These are phyloP conservation scores for Phytophthora boehmeriae DNA, from an alignment of 352 stramenopile species.

Conservation along the genomic window DNA sequence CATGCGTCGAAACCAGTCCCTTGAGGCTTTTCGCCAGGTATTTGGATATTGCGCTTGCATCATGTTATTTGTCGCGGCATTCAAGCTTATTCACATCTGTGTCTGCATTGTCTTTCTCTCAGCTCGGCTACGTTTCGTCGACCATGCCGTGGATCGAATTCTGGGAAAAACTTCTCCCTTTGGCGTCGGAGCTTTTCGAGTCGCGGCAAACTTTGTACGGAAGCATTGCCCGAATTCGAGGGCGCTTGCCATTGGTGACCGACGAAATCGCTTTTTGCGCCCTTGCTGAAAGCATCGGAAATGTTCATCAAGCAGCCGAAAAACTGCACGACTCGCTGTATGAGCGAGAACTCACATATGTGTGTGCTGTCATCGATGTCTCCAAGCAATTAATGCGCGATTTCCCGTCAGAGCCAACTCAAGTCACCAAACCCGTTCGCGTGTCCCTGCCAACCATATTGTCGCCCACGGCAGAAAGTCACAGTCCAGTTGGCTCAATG, in stretches of 20 bases:
- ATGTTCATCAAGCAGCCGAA: slow-evolving; percentile 55
- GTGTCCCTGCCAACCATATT: slow-evolving; percentile 44
- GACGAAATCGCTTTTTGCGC: slow-evolving; percentile 65
- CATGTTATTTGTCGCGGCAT: background rate
- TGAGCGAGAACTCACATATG: slow-evolving; percentile 61
- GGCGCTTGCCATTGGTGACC: slow-evolving; percentile 42
- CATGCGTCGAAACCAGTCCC: slow-evolving; percentile 62
- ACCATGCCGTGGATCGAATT: slow-evolving; percentile 59
- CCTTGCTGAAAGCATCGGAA: slow-evolving; percentile 56
- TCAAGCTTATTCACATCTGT: background rate
- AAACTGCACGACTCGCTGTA: slow-evolving; percentile 60
- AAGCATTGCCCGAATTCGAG: slow-evolving; percentile 49
- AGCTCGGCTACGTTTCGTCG: slow-evolving; percentile 64
- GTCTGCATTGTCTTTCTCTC: background rate
- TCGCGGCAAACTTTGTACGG: slow-evolving; percentile 43
- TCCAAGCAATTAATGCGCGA: slow-evolving; percentile 20
- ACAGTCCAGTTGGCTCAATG: background rate
- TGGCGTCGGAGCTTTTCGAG: slow-evolving; percentile 58
- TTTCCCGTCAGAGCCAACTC: slow-evolving; percentile 19
- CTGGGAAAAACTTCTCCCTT: slow-evolving; percentile 56
- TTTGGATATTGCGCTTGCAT: background rate
- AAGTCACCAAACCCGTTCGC: slow-evolving; percentile 6
- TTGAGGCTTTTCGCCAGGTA: slow-evolving; percentile 62
- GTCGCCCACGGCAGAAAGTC: slow-evolving; percentile 7
- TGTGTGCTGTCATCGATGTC: slow-evolving; percentile 61